Conservation (phyloP, 192 early-diverging fungal species). For the Backusella westeae region DNA sequence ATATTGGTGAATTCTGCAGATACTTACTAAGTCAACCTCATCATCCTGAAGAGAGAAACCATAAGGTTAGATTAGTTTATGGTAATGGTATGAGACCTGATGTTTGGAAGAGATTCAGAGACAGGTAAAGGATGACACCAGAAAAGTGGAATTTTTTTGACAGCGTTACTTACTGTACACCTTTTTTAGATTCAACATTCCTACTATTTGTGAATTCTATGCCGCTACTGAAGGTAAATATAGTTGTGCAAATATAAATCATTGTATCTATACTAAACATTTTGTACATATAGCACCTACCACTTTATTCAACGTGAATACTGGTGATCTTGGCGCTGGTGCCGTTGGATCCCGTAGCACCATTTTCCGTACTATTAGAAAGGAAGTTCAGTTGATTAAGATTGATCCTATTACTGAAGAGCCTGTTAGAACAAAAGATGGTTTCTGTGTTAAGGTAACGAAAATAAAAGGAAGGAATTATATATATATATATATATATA, state of each 20-base stretch:
- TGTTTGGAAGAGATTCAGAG: conserved; percentile 60
- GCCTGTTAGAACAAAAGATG: conserved; percentile 46
- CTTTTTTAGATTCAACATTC: conserved; percentile 51
- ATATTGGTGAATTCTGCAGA: conserved; percentile 70
- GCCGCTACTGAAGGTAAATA: conserved; percentile 63
- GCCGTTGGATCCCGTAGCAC: conserved; percentile 59
- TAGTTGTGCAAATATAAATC: background rate
- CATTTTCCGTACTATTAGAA: conserved; percentile 24
- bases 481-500: background rate
- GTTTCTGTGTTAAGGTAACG: conserved; percentile 47
- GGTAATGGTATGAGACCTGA: conserved; percentile 74
- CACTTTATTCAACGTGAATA: conserved; percentile 46
- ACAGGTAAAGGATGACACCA: conserved; percentile 14
- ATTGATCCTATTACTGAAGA: conserved; percentile 57
- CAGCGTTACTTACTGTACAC: background rate
- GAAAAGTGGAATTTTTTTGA: background rate
- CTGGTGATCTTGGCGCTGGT: conserved; percentile 49
- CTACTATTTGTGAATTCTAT: conserved; percentile 64
- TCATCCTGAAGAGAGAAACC: conserved; percentile 46
- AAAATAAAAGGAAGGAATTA: background rate
- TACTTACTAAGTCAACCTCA: conserved; percentile 56
- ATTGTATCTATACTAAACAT: background rate
- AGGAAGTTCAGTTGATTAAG: conserved; percentile 51
- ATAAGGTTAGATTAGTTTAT: conserved; percentile 52
- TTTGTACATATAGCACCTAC: conserved; percentile 22